Percentiles rank a stretch among this genome's conserved stretches.
Evolutionary conservation across 2,329 filamentous ascomycete genomes (phyloP).

Genomic region (Pseudocercospora ulei): DNA sequence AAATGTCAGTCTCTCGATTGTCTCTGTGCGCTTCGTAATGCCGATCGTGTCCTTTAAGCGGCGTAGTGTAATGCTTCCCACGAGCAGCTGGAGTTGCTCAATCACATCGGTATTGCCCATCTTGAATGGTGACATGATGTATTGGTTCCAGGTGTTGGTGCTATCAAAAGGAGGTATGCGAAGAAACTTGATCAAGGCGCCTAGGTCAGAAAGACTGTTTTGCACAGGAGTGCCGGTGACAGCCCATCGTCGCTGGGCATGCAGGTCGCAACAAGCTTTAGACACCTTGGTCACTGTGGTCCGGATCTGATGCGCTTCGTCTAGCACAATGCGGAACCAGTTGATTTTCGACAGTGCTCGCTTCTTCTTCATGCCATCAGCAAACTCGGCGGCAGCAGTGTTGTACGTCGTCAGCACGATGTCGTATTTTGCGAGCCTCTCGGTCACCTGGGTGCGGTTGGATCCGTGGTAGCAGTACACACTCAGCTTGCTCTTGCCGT

Average conservation of each 20-base stretch:
- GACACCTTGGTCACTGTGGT: slow-evolving; percentile 73
- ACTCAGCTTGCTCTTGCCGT: slow-evolving; percentile 48
- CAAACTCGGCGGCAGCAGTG: slow-evolving; percentile 64
- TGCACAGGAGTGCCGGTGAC: slow-evolving; percentile 96
- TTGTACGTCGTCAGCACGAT: slow-evolving; percentile 89
- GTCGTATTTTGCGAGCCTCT: slow-evolving; percentile 62
- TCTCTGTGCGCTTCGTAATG: slow-evolving; percentile 63
- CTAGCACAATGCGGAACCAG: slow-evolving; percentile 88
- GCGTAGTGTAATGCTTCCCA: slow-evolving; percentile 87
- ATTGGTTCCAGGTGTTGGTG: slow-evolving; percentile 60
- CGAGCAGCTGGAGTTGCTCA: slow-evolving; percentile 73
- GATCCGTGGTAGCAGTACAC: slow-evolving; percentile 82
- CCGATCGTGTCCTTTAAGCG: slow-evolving; percentile 86
- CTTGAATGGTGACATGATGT: slow-evolving; percentile 80
- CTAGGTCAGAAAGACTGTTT: slow-evolving; percentile 83
- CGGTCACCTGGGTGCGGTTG: slow-evolving; percentile 59
- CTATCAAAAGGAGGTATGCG: slow-evolving; percentile 78
- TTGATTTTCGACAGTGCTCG: slow-evolving; percentile 65
- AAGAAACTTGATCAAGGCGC: slow-evolving; percentile 75
- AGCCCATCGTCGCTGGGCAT: slow-evolving; percentile 79
- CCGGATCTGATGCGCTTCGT: slow-evolving; percentile 91
- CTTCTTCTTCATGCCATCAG: slow-evolving; percentile 36
- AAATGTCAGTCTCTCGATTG: slow-evolving; percentile 65
- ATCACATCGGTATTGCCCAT: slow-evolving; percentile 73
- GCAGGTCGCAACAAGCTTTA: slow-evolving; percentile 69